These are phyloP conservation scores for Cyclaneusma minus DNA, from an alignment of 2,329 filamentous ascomycete genomes.

Conservation along the genomic window DNA sequence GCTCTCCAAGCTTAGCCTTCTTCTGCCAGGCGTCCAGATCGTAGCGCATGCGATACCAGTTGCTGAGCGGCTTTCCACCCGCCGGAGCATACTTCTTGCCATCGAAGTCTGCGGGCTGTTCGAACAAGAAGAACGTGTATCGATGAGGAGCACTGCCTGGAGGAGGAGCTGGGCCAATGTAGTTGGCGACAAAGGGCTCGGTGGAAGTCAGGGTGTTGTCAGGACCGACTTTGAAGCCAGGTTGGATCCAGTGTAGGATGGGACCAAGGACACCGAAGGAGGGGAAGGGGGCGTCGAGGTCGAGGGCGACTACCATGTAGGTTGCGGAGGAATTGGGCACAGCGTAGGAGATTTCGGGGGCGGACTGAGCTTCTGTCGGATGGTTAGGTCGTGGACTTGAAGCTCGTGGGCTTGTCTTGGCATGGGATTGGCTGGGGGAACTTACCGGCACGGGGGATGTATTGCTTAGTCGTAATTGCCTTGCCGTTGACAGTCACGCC, in stretches of 20 bases:
- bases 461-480: conserved; percentile 16
- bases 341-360: conserved; percentile 9
- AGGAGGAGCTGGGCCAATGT: conserved; percentile 30
- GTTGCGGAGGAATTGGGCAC: conserved; percentile 6
- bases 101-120: conserved; percentile 27
- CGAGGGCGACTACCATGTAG: conserved; percentile 26
- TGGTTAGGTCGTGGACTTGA: not conserved
- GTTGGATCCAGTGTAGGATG: conserved; percentile 31
- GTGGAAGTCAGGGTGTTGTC: conserved; percentile 4
- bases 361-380: conserved; percentile 10
- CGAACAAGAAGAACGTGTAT: conserved; percentile 32
- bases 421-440: not conserved
- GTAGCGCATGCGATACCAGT: conserved; percentile 24
- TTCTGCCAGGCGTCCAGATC: conserved; percentile 25
- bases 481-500: conserved; percentile 16
- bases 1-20: conserved; percentile 16
- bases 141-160: conserved; percentile 29
- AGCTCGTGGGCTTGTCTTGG: too few relatives aligned
- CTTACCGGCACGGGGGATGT: conserved; percentile 18
- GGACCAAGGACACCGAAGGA: conserved; percentile 26
- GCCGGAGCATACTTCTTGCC: conserved; percentile 18
- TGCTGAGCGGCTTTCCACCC: conserved; percentile 20
- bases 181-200: conserved; percentile 20
- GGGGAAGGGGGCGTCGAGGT: conserved; percentile 30
- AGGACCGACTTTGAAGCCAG: conserved; percentile 16